Base-by-base conservation (phyloP, 2,329 filamentous ascomycete species). In the Penicillium sp. region DNA sequence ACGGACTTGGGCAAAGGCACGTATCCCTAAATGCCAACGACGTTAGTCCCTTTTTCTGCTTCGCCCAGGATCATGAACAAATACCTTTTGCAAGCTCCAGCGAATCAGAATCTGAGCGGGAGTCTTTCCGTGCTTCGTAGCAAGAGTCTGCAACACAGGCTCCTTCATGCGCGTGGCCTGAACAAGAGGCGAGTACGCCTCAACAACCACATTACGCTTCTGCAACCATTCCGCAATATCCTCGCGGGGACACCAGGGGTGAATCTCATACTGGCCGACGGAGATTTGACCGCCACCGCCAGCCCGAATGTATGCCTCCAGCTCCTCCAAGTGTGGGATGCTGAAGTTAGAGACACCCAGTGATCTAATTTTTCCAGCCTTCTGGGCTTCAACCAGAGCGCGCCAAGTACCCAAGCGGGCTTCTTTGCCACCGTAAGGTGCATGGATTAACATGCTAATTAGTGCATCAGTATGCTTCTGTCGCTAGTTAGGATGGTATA, bases 211-310 rank as follows among this genome's bases (percentile, higher is more conserved):
- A 56, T 80, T 80, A 18, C 85, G 80, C 71, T 86, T 79, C 59
- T 80, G 73, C 64, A 89, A 89, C 91, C 92, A 97, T 45, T 83
- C 77, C 8, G 87, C 85, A 57, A 97, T 90, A 67, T 96, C 91
- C 22, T 81, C 77, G n/a, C 92, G 81, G 8, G 86, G 81, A 41
- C 92, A 84, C 92, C 91, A 97, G 1, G 92, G 92, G 73, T 97
- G 92, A 11, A 97, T 77, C 75, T 97, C 92, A 74, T 89, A 91
- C 75, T 96, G 92, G 40, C 90, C 92, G 35, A 96, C 89, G 57
- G 87, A 89, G 67, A 96, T 82, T 40, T 90, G 78, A 23, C 90
- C 90, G 4, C 82, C 83, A 43, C 62, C 68, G 9, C 69, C 69
- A 26, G 62, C 64, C 57, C 71, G 67, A 54, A 73, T 76, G 55